Conservation (phyloP, 345 rosid genomes). For the Bruguiera sexangula region DNA sequence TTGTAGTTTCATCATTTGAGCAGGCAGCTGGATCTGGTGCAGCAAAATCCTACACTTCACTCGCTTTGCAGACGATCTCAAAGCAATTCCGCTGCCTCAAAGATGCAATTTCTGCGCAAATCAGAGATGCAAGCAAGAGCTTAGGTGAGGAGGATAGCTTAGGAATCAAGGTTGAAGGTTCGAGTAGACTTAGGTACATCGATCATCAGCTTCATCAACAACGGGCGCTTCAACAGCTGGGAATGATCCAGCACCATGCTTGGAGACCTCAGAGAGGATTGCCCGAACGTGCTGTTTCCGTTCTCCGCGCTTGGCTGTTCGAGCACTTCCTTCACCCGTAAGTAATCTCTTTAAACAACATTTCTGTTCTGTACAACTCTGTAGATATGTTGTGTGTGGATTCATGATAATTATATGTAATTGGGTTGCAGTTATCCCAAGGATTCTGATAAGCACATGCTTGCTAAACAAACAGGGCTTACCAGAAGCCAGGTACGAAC, state of each 20-base stretch:
- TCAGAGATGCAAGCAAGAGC: conserved; percentile 49
- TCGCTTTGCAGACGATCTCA: conserved; percentile 66
- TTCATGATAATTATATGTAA: neutral
- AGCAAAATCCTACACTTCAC: conserved; percentile 61
- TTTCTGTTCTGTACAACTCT: neutral
- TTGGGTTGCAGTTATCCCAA: conserved; percentile 55
- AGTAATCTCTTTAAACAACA: neutral
- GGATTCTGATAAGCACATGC: conserved; percentile 74
- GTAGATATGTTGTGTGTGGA: too few species aligned
- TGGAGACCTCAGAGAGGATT: conserved; percentile 87
- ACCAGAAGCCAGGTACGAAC: conserved; percentile 66
- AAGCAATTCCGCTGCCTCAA: conserved; percentile 68
- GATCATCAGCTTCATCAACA: conserved; percentile 58
- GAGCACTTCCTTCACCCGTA: conserved; percentile 92
- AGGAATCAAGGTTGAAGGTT: conserved; percentile 42
- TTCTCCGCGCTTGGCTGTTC: conserved; percentile 84
- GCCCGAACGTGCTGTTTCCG: conserved; percentile 70
- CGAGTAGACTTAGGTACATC: conserved; percentile 38
- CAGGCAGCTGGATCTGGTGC: conserved; percentile 59
- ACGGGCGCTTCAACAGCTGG: conserved; percentile 51
- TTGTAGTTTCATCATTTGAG: conserved; percentile 53
- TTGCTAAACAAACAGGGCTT: conserved; percentile 81
- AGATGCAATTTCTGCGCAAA: conserved; percentile 56
- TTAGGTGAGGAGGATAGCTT: conserved; percentile 57
- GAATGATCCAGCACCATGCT: conserved; percentile 52